Conservation (phyloP, 257 asterid species). For the Solanum chaucha region DNA sequence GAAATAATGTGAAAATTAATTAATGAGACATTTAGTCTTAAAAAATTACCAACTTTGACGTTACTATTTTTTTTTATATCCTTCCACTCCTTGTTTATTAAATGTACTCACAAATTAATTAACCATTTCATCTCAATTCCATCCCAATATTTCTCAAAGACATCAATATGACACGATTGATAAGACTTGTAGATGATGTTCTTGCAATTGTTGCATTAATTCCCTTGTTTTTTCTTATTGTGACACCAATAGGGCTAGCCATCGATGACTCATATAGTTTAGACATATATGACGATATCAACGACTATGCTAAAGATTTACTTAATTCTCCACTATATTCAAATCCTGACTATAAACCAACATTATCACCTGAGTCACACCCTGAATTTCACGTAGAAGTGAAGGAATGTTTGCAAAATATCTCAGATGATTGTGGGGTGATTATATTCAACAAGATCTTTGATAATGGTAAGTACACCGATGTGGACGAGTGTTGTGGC, state of each 20-base stretch:
- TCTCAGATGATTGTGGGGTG: background rate
- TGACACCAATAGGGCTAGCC: background rate
- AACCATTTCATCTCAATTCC: background rate
- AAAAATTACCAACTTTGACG: background rate
- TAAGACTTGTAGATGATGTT: background rate
- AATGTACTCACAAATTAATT: background rate
- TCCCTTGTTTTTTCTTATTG: background rate
- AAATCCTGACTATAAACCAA: background rate
- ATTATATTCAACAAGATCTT: background rate
- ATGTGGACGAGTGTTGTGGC: background rate
- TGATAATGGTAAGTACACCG: background rate
- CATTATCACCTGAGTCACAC: background rate
- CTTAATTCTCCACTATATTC: background rate
- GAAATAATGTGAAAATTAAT: background rate
- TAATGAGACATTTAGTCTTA: background rate
- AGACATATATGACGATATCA: background rate
- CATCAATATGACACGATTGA: background rate
- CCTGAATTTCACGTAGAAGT: background rate
- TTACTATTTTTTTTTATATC: background rate
- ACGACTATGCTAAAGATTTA: background rate
- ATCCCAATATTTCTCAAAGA: background rate
- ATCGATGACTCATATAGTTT: background rate
- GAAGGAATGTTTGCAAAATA: background rate
- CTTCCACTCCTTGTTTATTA: background rate
- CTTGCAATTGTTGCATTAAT: background rate